Base-by-base conservation (phyloP, 768 basidiomycete species). In the Leucocoprinus birnbaumii region DNA sequence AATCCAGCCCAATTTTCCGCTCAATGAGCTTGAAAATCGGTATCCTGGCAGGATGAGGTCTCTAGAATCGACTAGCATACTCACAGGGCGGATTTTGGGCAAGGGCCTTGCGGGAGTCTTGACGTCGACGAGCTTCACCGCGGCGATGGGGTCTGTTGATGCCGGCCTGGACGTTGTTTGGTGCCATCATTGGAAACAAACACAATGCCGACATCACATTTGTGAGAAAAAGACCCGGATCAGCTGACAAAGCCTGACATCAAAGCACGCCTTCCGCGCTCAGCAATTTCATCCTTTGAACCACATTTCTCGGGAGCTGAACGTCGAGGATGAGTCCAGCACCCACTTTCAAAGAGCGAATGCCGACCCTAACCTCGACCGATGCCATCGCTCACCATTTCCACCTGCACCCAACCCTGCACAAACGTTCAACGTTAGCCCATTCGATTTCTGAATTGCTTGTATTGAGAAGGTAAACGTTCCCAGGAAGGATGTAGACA, bases 21-120 rank as follows among this genome's bases (percentile, higher is more conserved):
- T 63, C 63, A 59, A 66, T 67, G 63, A 62, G 51, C 47, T 59
- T 46, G 56, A 55, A 65, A 65, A 62, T 49, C 53, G 65, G 50
- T 47, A 58, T 56, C 54, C 49, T 60, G 50, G 56, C 57, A 62
- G 60, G 52, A 37, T 47, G 48, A 37, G 44, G 53, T 55, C 51
- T 42, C 50, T 52, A 56, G 59, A 62, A 55, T 42, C 59, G 53
- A 52, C 59, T 63, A 62, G 63, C 53, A 57, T 52, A 75, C 74
- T 76, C 65, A 76, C 74, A 65, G 64, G 61, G 65, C 65, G 63
- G 68, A 67, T 72, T 73, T 73, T 72, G 64, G 63, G 65, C 66
- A 66, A 62, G 64, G 64, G 63, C 67, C 70, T 69, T 66, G 59
- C 61, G 64, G 64, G 62, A 66, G 66, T 66, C 67, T 72, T 68